Conservation (phyloP, 1,284 basidiomycete species). For the Sphagnurus paluster region DNA sequence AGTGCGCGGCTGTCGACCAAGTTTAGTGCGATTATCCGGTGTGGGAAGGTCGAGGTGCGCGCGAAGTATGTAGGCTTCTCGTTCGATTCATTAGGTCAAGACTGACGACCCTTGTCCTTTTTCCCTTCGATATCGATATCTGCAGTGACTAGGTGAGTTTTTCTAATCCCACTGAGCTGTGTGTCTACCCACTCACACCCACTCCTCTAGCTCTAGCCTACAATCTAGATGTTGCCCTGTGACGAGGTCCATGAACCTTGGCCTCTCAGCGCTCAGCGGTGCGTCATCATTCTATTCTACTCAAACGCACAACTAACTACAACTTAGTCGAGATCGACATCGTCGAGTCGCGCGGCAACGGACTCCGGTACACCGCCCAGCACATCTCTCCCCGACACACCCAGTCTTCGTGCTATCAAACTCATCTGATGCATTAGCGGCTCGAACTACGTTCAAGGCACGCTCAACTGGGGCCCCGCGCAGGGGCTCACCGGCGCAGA, state of each 20-base stretch:
- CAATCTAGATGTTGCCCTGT: slow-evolving; percentile 81
- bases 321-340: slow-evolving; percentile 70
- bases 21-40: slow-evolving; percentile 56
- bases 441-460: slow-evolving; percentile 69
- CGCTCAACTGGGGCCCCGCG: slow-evolving; percentile 78
- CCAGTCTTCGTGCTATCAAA: not conserved
- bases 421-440: slow-evolving; percentile 42
- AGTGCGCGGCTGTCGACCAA: slow-evolving; percentile 74
- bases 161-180: too few species aligned
- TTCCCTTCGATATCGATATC: too few species aligned
- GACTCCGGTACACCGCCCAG: slow-evolving; percentile 56
- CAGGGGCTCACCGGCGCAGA: slow-evolving; percentile 52
- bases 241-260: slow-evolving; percentile 71
- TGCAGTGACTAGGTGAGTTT: slow-evolving; percentile 41
- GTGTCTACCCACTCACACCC: too few species aligned
- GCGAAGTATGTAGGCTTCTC: slow-evolving; percentile 59
- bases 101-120: too few species aligned
- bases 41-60: slow-evolving; percentile 71
- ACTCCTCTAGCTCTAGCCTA: slow-evolving; percentile 90
- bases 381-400: slow-evolving; percentile 19
- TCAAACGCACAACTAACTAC: slow-evolving; percentile 15
- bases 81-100: too few species aligned
- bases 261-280: slow-evolving; percentile 69
- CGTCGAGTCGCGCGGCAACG: slow-evolving; percentile 72
- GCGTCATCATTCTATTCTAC: slow-evolving; percentile 4